A percentile compares a stretch with the other conserved stretches of the same genome.
Conservation (phyloP, 2,329 filamentous ascomycete species). For the Cercospora sp. region DNA sequence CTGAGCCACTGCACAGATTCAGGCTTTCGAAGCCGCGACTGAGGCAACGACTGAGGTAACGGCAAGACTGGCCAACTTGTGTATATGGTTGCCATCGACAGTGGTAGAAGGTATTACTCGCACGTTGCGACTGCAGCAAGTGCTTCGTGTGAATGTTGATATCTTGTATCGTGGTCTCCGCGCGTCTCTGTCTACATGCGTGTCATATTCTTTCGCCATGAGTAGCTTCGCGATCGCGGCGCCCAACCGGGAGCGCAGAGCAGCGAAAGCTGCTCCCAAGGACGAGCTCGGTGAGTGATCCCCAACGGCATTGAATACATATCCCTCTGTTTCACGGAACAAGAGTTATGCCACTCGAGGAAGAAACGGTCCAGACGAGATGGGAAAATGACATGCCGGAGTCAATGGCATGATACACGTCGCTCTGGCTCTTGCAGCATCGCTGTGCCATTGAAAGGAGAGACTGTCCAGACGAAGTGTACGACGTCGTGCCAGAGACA, state of each 20-base stretch:
- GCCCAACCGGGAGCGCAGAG: neutral
- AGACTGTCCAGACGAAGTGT: neutral
- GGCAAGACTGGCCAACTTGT: neutral
- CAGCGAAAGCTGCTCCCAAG: neutral
- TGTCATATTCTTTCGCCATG: neutral
- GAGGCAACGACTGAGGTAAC: neutral
- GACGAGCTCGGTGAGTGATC: neutral
- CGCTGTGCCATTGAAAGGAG: neutral
- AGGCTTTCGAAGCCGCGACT: neutral
- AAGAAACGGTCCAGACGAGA: neutral
- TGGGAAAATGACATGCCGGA: neutral
- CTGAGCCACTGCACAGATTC: neutral
- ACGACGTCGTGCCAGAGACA: neutral
- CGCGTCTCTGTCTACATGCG: neutral
- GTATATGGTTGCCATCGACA: neutral
- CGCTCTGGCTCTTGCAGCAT: neutral
- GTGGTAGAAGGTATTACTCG: neutral
- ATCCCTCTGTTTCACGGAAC: neutral
- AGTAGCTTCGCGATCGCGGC: neutral
- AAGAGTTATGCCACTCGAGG: neutral
- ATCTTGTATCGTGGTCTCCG: neutral
- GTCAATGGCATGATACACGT: neutral
- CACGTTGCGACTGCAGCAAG: neutral
- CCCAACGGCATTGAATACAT: neutral
- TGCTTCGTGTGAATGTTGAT: neutral